phyloP scores from a whole-genome alignment of 2,329 filamentous ascomycete genomes.

The Blastomyces gilchristii region DNA sequence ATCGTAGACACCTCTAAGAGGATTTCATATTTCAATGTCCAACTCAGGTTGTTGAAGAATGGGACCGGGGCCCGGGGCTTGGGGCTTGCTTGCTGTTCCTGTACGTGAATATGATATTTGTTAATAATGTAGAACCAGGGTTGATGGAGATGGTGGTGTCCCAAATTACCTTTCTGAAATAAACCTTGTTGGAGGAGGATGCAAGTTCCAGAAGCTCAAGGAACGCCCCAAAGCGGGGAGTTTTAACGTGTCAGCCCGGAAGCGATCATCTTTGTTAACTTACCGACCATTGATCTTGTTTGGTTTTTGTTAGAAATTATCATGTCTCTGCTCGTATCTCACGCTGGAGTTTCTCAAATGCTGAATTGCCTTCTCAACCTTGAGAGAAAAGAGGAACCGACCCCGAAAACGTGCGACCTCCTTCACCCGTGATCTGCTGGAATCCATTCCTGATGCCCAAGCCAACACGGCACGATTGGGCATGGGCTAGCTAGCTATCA shows the following conservation, averaged over 20 bases:
- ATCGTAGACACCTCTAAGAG: too few species aligned
- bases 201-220: background rate
- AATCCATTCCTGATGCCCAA: background rate
- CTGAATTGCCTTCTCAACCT: background rate
- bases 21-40: background rate
- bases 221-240: background rate
- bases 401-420: background rate
- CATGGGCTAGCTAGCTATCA: background rate
- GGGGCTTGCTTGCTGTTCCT: too few species aligned
- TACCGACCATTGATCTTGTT: too few species aligned
- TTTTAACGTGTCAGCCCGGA: background rate
- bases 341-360: background rate
- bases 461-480: background rate
- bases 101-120: too few species aligned
- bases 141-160: background rate
- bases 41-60: background rate
- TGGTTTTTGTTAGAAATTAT: too few species aligned
- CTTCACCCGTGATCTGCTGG: background rate
- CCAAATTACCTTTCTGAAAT: background rate
- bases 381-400: background rate
- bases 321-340: background rate
- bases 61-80: too few species aligned
- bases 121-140: background rate
- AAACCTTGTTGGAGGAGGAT: background rate
- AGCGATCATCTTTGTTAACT: background rate